phyloP scores from a whole-genome alignment of 805 yeast species.

The Pichia scutulata region DNA sequence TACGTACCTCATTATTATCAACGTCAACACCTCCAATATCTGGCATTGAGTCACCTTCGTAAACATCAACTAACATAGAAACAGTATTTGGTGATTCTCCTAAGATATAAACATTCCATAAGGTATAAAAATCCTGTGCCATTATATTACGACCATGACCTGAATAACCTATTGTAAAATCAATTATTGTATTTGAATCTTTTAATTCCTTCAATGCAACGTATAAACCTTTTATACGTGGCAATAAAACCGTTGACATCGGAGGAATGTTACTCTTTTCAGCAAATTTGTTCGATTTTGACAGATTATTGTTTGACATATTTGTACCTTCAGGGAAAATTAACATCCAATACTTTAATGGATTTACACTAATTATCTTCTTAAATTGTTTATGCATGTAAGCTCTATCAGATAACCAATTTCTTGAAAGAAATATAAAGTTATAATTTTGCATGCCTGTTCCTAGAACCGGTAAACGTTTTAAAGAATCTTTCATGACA shows the following conservation, averaged over 20 bases:
- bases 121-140: slow-evolving; percentile 72
- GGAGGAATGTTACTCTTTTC: slow-evolving; percentile 44
- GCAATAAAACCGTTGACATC: slow-evolving; percentile 48
- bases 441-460: slow-evolving; percentile 74
- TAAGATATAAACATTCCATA: slow-evolving; percentile 52
- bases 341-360: slow-evolving; percentile 49
- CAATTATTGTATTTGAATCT: slow-evolving; percentile 58
- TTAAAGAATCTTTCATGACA: slow-evolving; percentile 69
- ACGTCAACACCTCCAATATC: slow-evolving; percentile 27
- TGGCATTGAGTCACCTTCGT: slow-evolving; percentile 25
- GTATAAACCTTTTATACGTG: slow-evolving; percentile 75
- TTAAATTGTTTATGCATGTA: slow-evolving; percentile 48
- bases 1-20: slow-evolving; percentile 36
- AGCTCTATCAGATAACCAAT: slow-evolving; percentile 73
- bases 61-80: slow-evolving; percentile 56
- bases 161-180: slow-evolving; percentile 75
- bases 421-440: slow-evolving; percentile 75
- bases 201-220: slow-evolving; percentile 49
- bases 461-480: slow-evolving; percentile 67
- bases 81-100: slow-evolving; percentile 69
- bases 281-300: slow-evolving; percentile 51
- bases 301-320: slow-evolving; percentile 56
- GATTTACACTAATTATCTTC: slow-evolving; percentile 33
- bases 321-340: slow-evolving; percentile 96
- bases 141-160: slow-evolving; percentile 56